Percentiles rank a stretch among this genome's conserved stretches.
Evolutionary conservation across 345 rosid species (phyloP).

Genomic region (Pelargonium nanum): DNA sequence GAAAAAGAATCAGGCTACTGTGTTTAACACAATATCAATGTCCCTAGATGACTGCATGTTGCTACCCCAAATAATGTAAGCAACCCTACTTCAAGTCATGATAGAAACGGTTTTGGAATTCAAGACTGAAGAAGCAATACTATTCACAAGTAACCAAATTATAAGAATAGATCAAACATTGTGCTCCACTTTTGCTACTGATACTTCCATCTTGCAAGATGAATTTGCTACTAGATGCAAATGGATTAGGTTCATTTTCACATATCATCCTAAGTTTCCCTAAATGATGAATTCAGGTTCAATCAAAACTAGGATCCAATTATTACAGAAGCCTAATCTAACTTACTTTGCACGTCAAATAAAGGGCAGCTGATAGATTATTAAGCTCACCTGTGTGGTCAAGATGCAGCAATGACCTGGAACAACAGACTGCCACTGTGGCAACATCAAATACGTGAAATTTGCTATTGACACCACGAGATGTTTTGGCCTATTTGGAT

Average conservation of each 20-base stretch:
- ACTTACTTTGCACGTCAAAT: neutral
- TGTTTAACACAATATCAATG: too few species aligned
- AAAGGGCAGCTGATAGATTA: neutral
- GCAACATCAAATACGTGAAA: constrained; percentile 83
- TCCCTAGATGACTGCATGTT: neutral
- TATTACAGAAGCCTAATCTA: too few species aligned
- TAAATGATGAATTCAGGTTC: too few species aligned
- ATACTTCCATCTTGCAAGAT: neutral
- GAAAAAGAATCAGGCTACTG: neutral
- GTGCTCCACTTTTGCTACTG: neutral
- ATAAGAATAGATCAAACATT: too few species aligned
- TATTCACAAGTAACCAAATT: neutral
- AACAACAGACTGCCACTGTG: constrained; percentile 61
- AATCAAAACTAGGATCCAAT: too few species aligned
- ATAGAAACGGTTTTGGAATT: neutral
- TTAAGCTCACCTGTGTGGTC: constrained; percentile 56
- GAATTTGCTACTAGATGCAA: neutral
- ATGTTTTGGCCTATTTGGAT: constrained; percentile 74
- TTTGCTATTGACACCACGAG: constrained; percentile 83
- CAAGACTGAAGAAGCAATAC: neutral
- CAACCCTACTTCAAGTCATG: too few species aligned
- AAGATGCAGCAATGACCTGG: constrained; percentile 90
- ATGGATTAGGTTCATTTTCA: neutral
- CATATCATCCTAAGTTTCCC: neutral
- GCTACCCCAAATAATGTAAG: neutral